phyloP scores from a whole-genome alignment of 495 filamentous ascomycete species.

The Hypoxylon intermedium region DNA sequence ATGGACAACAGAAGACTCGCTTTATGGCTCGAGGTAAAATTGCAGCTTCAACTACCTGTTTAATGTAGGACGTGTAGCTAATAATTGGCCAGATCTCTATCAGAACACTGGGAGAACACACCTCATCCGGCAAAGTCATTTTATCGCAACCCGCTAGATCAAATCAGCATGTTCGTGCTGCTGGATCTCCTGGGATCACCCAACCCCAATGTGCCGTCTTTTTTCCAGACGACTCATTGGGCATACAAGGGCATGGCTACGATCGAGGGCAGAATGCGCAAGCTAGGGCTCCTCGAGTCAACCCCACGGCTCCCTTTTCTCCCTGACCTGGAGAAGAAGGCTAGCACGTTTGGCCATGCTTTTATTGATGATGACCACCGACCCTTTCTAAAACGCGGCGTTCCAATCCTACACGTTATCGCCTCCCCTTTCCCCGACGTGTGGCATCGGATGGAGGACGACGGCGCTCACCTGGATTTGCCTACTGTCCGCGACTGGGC shows the following conservation, averaged over 20 bases:
- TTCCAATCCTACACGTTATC: conserved; percentile 88
- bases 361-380: conserved; percentile 85
- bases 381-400: conserved; percentile 84
- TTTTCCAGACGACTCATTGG: conserved; percentile 91
- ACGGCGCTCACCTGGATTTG: conserved; percentile 84
- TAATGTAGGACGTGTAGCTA: conserved; percentile 3
- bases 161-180: conserved; percentile 90
- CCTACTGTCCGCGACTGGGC: conserved; percentile 89
- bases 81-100: conserved; percentile 63
- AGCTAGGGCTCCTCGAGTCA: conserved; percentile 50
- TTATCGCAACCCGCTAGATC: conserved; percentile 73
- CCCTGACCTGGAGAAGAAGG: conserved; percentile 60
- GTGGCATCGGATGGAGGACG: conserved; percentile 87
- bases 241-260: conserved; percentile 76
- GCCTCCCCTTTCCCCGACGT: conserved; percentile 80
- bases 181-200: conserved; percentile 83
- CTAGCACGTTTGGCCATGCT: conserved; percentile 52
- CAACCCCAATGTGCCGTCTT: conserved; percentile 75
- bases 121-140: conserved; percentile 72
- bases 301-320: conserved; percentile 48
- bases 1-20: conserved; percentile 81
- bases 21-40: conserved; percentile 80
- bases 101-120: conserved; percentile 73
- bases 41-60: neutral
- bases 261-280: conserved; percentile 74